Evolutionary conservation across 2,329 filamentous ascomycete genomes (phyloP).

Genomic region (Nothomitra cinnamomea): DNA sequence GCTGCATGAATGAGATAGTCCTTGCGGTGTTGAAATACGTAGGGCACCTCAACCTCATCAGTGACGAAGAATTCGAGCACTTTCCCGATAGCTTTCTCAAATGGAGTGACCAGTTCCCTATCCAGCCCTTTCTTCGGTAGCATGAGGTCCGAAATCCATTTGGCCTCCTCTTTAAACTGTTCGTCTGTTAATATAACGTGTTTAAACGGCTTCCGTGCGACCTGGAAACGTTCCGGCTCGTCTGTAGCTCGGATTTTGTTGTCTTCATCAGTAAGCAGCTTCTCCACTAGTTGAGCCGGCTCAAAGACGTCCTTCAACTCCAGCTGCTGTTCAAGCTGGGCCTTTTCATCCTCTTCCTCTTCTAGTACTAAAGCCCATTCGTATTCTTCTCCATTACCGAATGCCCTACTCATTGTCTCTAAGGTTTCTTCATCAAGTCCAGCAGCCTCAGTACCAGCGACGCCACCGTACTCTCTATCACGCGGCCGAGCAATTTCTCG

Average conservation of each 20-base stretch:
- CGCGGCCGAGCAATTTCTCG: conserved; percentile 72
- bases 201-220: conserved; percentile 79
- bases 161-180: conserved; percentile 75
- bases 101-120: conserved; percentile 58
- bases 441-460: conserved; percentile 53
- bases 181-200: conserved; percentile 65
- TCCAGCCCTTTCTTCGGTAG: conserved; percentile 71
- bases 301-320: conserved; percentile 98
- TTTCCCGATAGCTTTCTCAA: conserved; percentile 75
- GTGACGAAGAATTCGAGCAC: conserved; percentile 91
- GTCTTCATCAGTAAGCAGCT: conserved; percentile 88
- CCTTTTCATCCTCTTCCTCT: conserved; percentile 63
- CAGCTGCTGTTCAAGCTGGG: conserved; percentile 62
- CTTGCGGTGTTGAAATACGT: conserved; percentile 95
- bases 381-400: conserved; percentile 90
- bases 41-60: conserved; percentile 88
- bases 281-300: conserved; percentile 83
- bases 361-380: conserved; percentile 85
- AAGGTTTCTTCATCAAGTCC: conserved; percentile 83
- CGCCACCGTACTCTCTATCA: conserved; percentile 48
- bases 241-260: conserved; percentile 78
- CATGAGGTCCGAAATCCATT: conserved; percentile 82
- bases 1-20: conserved; percentile 89
- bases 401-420: conserved; percentile 91
- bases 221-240: conserved; percentile 84